phyloP scores from a whole-genome alignment of 345 rosid genomes.

The Trapa bicornis region DNA sequence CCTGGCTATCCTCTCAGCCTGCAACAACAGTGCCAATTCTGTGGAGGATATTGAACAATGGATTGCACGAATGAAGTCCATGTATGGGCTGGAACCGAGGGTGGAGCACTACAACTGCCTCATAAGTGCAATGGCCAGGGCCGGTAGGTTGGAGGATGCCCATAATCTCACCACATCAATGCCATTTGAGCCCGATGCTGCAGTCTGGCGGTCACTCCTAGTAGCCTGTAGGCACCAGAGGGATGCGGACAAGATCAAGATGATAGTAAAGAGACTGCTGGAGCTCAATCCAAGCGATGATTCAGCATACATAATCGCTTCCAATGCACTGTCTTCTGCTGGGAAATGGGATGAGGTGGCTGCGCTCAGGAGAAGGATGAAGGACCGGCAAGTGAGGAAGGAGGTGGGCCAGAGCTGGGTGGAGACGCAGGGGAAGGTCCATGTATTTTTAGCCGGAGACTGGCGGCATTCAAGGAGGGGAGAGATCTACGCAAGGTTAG shows the following conservation, averaged over 20 bases:
- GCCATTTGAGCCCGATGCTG: constrained; percentile 36
- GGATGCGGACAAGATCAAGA: constrained; percentile 21
- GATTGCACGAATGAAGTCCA: constrained; percentile 21
- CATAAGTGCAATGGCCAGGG: constrained; percentile 20
- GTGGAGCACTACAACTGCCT: constrained; percentile 39
- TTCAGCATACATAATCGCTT: constrained; percentile 27
- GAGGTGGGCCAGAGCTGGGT: constrained; percentile 38
- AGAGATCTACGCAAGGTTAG: constrained; percentile 28
- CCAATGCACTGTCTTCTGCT: background rate
- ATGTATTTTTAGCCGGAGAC: constrained; percentile 41
- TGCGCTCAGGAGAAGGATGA: background rate
- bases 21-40: constrained; percentile 22
- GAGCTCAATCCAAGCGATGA: constrained; percentile 24
- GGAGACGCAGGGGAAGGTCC: constrained; percentile 33
- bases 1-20: constrained; percentile 27
- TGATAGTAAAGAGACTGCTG: constrained; percentile 16
- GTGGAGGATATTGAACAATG: constrained; percentile 23
- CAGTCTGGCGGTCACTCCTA: constrained; percentile 27
- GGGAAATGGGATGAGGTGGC: constrained; percentile 32
- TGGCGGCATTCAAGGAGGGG: constrained; percentile 18
- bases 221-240: constrained; percentile 20
- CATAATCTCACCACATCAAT: constrained; percentile 22
- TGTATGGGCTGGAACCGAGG: constrained; percentile 20
- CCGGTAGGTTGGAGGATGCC: constrained; percentile 26
- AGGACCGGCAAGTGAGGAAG: constrained; percentile 27